A percentile compares a stretch with the other conserved stretches of the same genome.
Conservation (phyloP, 2,329 filamentous ascomycete species). For the Fusarium sp. region DNA sequence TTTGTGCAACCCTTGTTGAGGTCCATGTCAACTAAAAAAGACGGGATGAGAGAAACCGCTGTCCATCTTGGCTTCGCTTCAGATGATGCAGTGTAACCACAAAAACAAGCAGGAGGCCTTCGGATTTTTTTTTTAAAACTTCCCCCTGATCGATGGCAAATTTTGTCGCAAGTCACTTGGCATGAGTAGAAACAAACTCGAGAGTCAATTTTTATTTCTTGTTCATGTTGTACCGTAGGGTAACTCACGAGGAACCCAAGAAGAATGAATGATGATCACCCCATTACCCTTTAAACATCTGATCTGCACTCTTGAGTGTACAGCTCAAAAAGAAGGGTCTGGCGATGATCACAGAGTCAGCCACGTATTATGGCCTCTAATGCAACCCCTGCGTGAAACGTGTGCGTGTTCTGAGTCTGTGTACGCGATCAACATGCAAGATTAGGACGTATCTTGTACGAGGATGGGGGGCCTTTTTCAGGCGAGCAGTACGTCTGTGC, state of each 20-base stretch:
- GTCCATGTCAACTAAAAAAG: not conserved
- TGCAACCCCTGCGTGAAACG: slow-evolving; percentile 17
- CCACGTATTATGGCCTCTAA: not conserved
- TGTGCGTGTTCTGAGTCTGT: not conserved
- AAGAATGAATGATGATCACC: not conserved
- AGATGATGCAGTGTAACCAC: slow-evolving; percentile 25
- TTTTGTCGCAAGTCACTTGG: slow-evolving; percentile 32
- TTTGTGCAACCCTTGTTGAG: not conserved
- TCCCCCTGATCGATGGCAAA: not conserved
- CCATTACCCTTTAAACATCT: not conserved
- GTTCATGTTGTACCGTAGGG: not conserved
- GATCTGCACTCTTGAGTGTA: not conserved
- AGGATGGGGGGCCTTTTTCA: not conserved
- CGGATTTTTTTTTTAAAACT: not conserved
- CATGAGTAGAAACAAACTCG: not conserved
- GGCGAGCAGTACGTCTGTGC: slow-evolving; percentile 9
- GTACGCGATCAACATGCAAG: slow-evolving; percentile 28
- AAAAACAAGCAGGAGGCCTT: not conserved
- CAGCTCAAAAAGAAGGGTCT: not conserved
- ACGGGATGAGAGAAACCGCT: slow-evolving; percentile 12
- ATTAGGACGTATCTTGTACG: slow-evolving; percentile 5
- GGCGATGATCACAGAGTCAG: not conserved
- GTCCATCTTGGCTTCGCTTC: slow-evolving; percentile 30
- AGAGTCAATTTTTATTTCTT: slow-evolving; percentile 3
- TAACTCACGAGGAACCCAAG: slow-evolving; percentile 5